These are phyloP conservation scores for Albifimbria verrucaria DNA, from an alignment of 2,329 filamentous ascomycete genomes.

Conservation along the genomic window DNA sequence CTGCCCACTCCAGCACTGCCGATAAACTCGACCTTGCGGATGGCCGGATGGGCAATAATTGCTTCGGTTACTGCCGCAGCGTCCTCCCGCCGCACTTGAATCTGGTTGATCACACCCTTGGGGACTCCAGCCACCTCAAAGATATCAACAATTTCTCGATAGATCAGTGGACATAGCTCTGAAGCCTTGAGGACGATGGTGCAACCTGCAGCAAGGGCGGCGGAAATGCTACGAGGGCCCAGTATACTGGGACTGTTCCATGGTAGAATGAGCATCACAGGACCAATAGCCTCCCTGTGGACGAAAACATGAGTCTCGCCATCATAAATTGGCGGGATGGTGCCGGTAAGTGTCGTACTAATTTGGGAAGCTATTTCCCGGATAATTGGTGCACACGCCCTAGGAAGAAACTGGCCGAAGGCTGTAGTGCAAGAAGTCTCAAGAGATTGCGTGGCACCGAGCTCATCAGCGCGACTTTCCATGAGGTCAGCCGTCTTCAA, in stretches of 20 bases:
- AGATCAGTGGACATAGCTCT: constrained; percentile 4
- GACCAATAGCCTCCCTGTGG: constrained; percentile 1
- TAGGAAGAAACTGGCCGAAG: not conserved
- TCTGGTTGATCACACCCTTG: constrained; percentile 3
- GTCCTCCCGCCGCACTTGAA: not conserved
- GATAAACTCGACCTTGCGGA: constrained; percentile 10
- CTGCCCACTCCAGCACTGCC: constrained; percentile 7
- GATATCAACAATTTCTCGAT: not conserved
- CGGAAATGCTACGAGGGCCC: constrained; percentile 3
- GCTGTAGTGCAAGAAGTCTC: not conserved
- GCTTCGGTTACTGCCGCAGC: constrained; percentile 1
- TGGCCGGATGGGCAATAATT: constrained; percentile 5
- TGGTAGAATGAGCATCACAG: constrained; percentile 6
- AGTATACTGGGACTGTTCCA: constrained; percentile 8
- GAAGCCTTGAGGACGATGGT: constrained; percentile 11
- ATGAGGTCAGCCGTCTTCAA: constrained; percentile 4
- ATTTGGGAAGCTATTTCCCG: not conserved
- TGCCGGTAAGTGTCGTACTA: not conserved
- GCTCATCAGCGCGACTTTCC: not conserved
- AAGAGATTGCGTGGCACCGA: not conserved
- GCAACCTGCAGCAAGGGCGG: constrained; percentile 7
- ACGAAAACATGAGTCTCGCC: not conserved
- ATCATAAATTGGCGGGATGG: not conserved
- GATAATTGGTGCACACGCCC: not conserved
- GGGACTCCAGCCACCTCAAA: constrained; percentile 7